Conservation (phyloP, 495 filamentous ascomycete species). For the Saxophila tyrrhenica region DNA sequence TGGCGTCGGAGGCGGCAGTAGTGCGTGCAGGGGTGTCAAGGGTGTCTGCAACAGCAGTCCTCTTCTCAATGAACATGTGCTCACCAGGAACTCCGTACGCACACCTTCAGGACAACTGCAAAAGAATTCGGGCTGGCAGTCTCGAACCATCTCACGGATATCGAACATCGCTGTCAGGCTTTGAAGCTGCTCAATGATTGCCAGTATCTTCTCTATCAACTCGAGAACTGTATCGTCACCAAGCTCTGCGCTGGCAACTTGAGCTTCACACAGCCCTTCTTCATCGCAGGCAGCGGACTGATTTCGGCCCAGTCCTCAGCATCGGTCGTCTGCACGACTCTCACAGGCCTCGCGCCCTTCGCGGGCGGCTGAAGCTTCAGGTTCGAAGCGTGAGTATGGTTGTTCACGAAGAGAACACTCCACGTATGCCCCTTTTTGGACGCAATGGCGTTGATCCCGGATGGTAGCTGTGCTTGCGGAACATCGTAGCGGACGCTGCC, state of each 20-base stretch:
- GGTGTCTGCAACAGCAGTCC: too few relatives aligned
- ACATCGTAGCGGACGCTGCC: constrained; percentile 12
- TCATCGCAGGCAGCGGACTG: background rate
- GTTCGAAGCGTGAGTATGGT: constrained; percentile 1
- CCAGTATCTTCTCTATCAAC: background rate
- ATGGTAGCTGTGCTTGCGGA: constrained; percentile 5
- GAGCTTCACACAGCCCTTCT: background rate
- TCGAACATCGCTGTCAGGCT: too few relatives aligned
- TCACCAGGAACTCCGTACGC: too few relatives aligned
- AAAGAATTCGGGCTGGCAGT: too few relatives aligned
- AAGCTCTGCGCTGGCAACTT: background rate
- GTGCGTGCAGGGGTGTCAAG: too few relatives aligned
- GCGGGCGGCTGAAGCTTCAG: background rate
- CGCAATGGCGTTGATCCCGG: constrained; percentile 10
- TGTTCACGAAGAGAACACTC: constrained; percentile 17
- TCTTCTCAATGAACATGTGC: too few relatives aligned
- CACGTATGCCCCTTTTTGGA: background rate
- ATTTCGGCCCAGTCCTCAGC: background rate
- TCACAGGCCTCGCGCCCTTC: background rate
- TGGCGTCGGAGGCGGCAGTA: too few relatives aligned
- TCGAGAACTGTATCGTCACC: background rate
- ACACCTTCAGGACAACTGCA: too few relatives aligned
- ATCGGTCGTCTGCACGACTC: background rate
- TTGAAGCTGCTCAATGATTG: too few relatives aligned
- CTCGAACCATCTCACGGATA: too few relatives aligned